phyloP scores from a whole-genome alignment of 2,329 filamentous ascomycete genomes.

The Penicillium carneum region DNA sequence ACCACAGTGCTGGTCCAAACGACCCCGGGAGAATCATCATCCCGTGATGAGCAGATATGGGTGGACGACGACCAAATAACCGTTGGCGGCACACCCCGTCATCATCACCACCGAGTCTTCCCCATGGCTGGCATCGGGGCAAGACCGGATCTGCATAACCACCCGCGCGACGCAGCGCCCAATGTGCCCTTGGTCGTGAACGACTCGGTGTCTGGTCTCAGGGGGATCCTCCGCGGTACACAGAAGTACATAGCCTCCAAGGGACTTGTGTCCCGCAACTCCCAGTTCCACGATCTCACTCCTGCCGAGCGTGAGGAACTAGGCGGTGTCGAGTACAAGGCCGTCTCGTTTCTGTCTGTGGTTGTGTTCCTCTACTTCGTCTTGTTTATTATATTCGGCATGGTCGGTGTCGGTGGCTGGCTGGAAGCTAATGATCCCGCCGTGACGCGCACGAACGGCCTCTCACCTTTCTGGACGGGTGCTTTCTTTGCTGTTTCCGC shows the following conservation, averaged over 20 bases:
- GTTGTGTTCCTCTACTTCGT: slow-evolving; percentile 57
- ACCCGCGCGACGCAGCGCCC: slow-evolving; percentile 41
- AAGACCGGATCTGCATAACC: slow-evolving; percentile 44
- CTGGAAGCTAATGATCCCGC: slow-evolving; percentile 53
- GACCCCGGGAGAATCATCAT: slow-evolving; percentile 7
- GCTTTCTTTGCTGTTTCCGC: slow-evolving; percentile 62
- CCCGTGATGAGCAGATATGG: slow-evolving; percentile 33
- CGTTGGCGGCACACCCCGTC: slow-evolving; percentile 30
- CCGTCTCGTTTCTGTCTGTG: slow-evolving; percentile 46
- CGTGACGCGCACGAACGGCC: slow-evolving; percentile 53
- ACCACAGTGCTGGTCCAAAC: slow-evolving; percentile 10
- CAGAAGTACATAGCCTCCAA: slow-evolving; percentile 44
- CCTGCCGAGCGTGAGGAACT: slow-evolving; percentile 52
- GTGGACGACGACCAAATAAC: slow-evolving; percentile 44
- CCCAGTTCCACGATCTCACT: slow-evolving; percentile 58
- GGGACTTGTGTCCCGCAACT: slow-evolving; percentile 55
- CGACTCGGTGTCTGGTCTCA: slow-evolving; percentile 31
- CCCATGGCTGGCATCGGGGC: slow-evolving; percentile 48
- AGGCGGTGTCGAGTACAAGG: slow-evolving; percentile 55
- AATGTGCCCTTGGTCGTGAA: slow-evolving; percentile 30
- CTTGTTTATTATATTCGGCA: slow-evolving; percentile 56
- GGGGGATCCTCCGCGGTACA: slow-evolving; percentile 37
- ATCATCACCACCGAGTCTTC: slow-evolving; percentile 42
- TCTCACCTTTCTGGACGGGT: slow-evolving; percentile 59
- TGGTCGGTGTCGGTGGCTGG: slow-evolving; percentile 58